Conservation (phyloP, 78 protist genomes). For the Protostelium mycophagum region DNA sequence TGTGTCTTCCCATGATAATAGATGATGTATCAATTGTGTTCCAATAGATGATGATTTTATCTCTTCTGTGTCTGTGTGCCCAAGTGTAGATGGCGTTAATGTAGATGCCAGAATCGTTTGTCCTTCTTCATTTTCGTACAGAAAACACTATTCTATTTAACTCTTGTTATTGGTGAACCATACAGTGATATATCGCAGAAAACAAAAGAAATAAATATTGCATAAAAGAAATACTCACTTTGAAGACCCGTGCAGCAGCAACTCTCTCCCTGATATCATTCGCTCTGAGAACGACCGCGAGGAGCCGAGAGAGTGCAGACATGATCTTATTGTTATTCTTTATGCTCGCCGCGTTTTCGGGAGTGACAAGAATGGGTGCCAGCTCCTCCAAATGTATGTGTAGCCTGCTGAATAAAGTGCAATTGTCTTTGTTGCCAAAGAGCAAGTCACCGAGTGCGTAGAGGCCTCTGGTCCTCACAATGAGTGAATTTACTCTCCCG, state of each 20-base stretch:
- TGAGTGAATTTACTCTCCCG: conserved; percentile 38
- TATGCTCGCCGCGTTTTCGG: background rate
- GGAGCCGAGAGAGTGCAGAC: conserved; percentile 24
- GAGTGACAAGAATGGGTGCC: background rate
- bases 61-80: background rate
- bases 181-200: too few relatives aligned
- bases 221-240: background rate
- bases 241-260: conserved; percentile 27
- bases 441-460: conserved; percentile 47
- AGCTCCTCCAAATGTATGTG: background rate
- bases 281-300: conserved; percentile 16
- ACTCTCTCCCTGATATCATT: conserved; percentile 43
- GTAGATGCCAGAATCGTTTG: conserved; percentile 57
- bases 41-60: background rate
- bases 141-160: conserved; percentile 11
- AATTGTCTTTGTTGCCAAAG: conserved; percentile 25
- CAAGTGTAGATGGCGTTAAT: conserved; percentile 9
- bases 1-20: background rate
- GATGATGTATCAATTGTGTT: background rate
- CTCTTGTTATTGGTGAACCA: too few relatives aligned
- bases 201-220: too few relatives aligned
- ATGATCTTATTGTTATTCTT: conserved; percentile 9
- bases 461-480: conserved; percentile 29
- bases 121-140: conserved; percentile 49
- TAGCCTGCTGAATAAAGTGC: conserved; percentile 21